Percentiles rank a stretch among this genome's conserved stretches.
phyloP scores from a whole-genome alignment of 441 rosid species.

The Omphalea diandra region DNA sequence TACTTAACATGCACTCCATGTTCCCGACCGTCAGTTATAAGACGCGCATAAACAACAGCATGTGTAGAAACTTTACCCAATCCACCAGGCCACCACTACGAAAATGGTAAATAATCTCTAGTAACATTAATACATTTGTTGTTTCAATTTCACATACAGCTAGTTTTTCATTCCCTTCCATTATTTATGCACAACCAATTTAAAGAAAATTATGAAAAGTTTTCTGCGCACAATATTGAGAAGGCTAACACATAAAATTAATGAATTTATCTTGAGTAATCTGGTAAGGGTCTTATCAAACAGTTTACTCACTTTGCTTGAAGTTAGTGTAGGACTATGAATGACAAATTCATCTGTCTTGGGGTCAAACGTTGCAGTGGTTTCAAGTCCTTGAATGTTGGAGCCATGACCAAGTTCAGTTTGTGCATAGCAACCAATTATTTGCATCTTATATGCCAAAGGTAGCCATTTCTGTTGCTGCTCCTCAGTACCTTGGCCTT shows the following conservation, averaged over 20 bases:
- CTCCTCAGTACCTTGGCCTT: constrained; percentile 94
- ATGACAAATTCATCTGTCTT: constrained; percentile 77
- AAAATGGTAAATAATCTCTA: constrained; percentile 14
- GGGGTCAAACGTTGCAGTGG: constrained; percentile 92
- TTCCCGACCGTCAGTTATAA: constrained; percentile 61
- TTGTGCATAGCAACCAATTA: constrained; percentile 96
- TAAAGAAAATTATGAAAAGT: neutral
- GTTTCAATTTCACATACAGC: too few species aligned
- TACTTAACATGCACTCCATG: constrained; percentile 85
- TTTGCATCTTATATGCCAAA: constrained; percentile 91
- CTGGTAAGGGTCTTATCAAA: neutral
- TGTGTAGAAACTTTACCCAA: constrained; percentile 87
- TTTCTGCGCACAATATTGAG: neutral
- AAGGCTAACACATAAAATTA: neutral
- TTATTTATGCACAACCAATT: too few species aligned
- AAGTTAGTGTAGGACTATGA: constrained; percentile 85
- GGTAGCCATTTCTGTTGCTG: constrained; percentile 93
- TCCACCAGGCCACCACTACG: constrained; percentile 99
- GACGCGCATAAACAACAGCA: constrained; percentile 91
- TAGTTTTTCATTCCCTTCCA: too few species aligned
- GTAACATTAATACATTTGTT: too few species aligned
- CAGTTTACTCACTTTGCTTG: constrained; percentile 68
- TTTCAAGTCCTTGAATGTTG: constrained; percentile 96
- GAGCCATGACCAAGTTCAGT: constrained; percentile 99
- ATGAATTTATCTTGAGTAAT: neutral